Base-by-base conservation (phyloP, 2,329 filamentous ascomycete genomes). In the Microascus cirrosus region DNA sequence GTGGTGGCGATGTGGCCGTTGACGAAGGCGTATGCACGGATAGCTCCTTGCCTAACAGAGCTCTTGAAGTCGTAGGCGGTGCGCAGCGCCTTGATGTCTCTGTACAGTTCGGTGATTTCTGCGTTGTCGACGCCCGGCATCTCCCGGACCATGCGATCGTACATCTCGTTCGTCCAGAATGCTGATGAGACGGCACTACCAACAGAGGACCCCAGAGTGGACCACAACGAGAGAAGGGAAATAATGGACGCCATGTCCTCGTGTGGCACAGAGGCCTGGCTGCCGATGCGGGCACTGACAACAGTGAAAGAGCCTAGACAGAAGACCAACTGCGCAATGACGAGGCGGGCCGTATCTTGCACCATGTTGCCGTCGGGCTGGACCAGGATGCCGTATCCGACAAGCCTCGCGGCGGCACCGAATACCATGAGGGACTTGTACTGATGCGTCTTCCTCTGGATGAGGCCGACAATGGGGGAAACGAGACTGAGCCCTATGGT, bases 371-470 rank as follows among this genome's bases (percentile, higher is more conserved):
- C 66, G 51, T 63, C 61, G 15, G 60, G 55, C 2, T 63, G 60
- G 34, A 76, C 59, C 2, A 72, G 63, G 6, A 74, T 58, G 3
- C 67, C 71, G 42, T 73, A 73, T 6, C 66, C 72, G n/a, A 74
- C 54, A 1, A 74, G 59, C n/a, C 64, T 72, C 0, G 68, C 62
- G 0, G 62, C 64, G 2, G 69, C 69, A 13, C 72, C 74, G 42
- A 73, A 63, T 32, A 75, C 59, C 70, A 71, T 71, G 20, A 75
- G 57, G 8, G 65, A 62, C 65, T 74, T 75, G 69, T 75, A 76
- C 1, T 72, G 67, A 58, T 75, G 73, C 0, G 71, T 70, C 24
- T 55, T 50, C 0, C 69, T 62, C 34, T 74, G 73, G 32, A 71
- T 62, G 12, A 71, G 62, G 45, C 69, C 69, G 25, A 68, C 69